Base-by-base conservation (phyloP, 1,139 yeast species). In the Suhomyces kunorum region DNA sequence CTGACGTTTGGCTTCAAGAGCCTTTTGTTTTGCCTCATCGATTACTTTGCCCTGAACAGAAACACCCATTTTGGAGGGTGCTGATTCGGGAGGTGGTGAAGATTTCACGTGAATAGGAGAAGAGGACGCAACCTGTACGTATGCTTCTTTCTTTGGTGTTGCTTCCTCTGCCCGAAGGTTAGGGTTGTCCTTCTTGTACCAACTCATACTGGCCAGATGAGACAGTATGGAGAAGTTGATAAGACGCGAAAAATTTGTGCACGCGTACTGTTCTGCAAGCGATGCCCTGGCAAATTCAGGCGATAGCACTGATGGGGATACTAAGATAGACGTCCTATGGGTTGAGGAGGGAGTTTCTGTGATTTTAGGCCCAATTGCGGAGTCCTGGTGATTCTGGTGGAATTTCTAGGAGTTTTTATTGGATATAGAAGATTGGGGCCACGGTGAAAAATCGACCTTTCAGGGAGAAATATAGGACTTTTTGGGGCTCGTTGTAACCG, bases 1-100 rank as follows among this genome's bases (percentile, higher is more conserved):
- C 49, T 68, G 69, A 40, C 75, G 51, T 43, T 68, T 64, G 30
- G 61, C 58, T 45, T 70, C 72, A 28, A 69, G 47, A 16, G 60
- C 55, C 45, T 56, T 52, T 40, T 62, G 59, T 37, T 58, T 61
- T 16, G 55, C 59, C 24, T 53, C 56, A 38, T 58, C 61, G 23
- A 51, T 28, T 38, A 26, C 14, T 20, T 24, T 23, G 5, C 28
- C 28, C n/a, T 14, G 13, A 8, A 18, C 12, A 8, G 34, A n/a
- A n/a, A n/a, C n/a, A n/a, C n/a, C n/a, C n/a, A n/a, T 4, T 20
- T 13, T 14, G 12, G 13, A 15, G 6, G 15, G 9, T 6, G 28
- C 9, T 19, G 40, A 13, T 16, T 36, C 23, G 24, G 48, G 36
- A 5, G 36, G 32, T 3, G 55, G 55, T 1, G 54, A 48, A 12